Conservation (phyloP, 441 rosid species). For the Oxalis stricta region DNA sequence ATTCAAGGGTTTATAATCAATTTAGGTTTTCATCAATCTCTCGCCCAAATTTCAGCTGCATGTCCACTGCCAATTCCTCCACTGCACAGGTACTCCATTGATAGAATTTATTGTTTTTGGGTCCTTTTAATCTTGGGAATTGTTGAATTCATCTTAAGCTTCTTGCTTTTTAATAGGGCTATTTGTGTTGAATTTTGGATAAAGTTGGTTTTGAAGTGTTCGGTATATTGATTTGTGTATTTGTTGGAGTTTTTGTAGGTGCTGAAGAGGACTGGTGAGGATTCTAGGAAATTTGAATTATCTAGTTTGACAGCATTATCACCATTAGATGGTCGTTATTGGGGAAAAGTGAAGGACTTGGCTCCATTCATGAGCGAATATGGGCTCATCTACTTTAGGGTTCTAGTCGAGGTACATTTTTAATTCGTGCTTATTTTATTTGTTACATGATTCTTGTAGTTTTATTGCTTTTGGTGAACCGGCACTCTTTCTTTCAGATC, state of each 20-base stretch:
- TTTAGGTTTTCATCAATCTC: slow-evolving; percentile 13
- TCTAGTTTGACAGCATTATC: slow-evolving; percentile 75
- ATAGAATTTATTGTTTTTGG: neutral
- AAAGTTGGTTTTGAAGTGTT: neutral
- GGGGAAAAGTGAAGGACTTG: slow-evolving; percentile 78
- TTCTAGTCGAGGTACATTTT: slow-evolving; percentile 64
- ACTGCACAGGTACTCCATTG: neutral
- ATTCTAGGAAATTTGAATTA: slow-evolving; percentile 34
- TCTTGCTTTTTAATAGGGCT: slow-evolving; percentile 18
- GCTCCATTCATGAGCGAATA: slow-evolving; percentile 82
- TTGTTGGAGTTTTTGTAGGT: slow-evolving; percentile 14
- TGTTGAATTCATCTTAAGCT: no score
- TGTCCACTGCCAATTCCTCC: slow-evolving; percentile 3
- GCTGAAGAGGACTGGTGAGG: slow-evolving; percentile 25
- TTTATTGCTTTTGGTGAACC: slow-evolving; percentile 2
- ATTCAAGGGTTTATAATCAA: slow-evolving; percentile 17
- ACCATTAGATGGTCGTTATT: slow-evolving; percentile 86
- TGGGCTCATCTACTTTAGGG: slow-evolving; percentile 65
- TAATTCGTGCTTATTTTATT: neutral
- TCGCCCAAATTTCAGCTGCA: slow-evolving; percentile 15
- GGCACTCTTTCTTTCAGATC: slow-evolving; percentile 30
- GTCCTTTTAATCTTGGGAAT: neutral
- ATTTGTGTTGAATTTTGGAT: neutral
- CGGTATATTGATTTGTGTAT: neutral
- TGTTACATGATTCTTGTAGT: neutral